Conservation (phyloP, 768 basidiomycete species). For the Lyophyllum semitale region DNA sequence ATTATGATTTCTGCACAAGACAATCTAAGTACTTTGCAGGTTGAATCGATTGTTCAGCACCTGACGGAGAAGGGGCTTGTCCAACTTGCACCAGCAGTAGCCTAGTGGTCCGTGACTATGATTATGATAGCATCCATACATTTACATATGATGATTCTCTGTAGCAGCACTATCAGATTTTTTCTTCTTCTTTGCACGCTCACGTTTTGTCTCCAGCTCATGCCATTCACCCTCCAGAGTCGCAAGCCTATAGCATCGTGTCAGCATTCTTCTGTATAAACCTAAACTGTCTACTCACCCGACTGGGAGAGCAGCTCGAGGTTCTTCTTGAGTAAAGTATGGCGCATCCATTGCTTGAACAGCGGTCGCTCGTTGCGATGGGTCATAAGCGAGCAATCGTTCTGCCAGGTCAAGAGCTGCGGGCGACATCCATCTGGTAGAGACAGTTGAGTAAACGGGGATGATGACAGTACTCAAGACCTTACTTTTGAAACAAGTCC, state of each 20-base stretch:
- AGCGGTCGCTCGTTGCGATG: slow-evolving; percentile 74
- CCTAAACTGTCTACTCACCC: slow-evolving; percentile 57
- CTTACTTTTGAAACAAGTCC: slow-evolving; percentile 83
- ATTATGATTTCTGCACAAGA: background rate
- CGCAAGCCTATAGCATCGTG: slow-evolving; percentile 54
- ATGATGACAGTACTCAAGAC: slow-evolving; percentile 4
- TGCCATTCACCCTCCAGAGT: slow-evolving; percentile 95
- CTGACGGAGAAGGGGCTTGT: slow-evolving; percentile 74
- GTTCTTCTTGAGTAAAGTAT: slow-evolving; percentile 86
- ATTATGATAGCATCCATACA: slow-evolving; percentile 30
- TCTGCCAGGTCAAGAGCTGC: slow-evolving; percentile 89
- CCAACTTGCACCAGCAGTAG: slow-evolving; percentile 28
- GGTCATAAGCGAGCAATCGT: slow-evolving; percentile 78
- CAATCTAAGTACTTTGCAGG: slow-evolving; percentile 40
- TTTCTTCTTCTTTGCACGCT: slow-evolving; percentile 79
- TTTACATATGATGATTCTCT: slow-evolving; percentile 24
- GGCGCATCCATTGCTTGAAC: slow-evolving; percentile 75
- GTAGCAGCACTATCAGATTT: slow-evolving; percentile 53
- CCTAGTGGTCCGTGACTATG: slow-evolving; percentile 23
- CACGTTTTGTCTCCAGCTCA: slow-evolving; percentile 92
- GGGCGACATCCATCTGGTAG: slow-evolving; percentile 77
- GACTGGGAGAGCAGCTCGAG: slow-evolving; percentile 68
- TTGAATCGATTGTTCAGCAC: slow-evolving; percentile 86
- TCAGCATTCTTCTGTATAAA: slow-evolving; percentile 6
- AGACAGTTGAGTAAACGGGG: slow-evolving; percentile 2